Evolutionary conservation across 2,329 filamentous ascomycete species (phyloP).

Genomic region (Xylaria arbuscula): DNA sequence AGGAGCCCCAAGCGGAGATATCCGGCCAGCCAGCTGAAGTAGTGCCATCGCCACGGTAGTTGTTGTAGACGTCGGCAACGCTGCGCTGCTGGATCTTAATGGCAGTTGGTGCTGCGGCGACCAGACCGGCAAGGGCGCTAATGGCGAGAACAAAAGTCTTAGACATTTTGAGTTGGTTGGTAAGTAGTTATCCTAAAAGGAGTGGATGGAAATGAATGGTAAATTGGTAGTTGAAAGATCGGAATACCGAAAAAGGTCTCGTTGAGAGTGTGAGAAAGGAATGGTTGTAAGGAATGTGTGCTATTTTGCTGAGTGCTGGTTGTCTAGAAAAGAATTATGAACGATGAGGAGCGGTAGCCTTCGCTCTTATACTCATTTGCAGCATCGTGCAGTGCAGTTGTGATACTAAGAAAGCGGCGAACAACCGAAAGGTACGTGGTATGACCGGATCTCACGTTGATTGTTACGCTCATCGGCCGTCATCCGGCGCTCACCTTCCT

Average conservation of each 20-base stretch:
- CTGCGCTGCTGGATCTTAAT: constrained; percentile 13
- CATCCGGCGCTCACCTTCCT: constrained; percentile 16
- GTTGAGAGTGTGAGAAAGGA: constrained; percentile 21
- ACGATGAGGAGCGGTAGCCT: constrained; percentile 6
- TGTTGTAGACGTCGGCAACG: constrained; percentile 28
- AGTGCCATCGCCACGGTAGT: constrained; percentile 33
- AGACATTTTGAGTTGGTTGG: constrained; percentile 24
- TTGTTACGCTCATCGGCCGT: not conserved
- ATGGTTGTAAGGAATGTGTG: constrained; percentile 19
- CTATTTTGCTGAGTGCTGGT: constrained; percentile 14
- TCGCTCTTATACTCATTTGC: constrained; percentile 16
- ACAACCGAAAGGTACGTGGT: not conserved
- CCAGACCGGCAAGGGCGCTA: constrained; percentile 25
- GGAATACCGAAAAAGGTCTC: constrained; percentile 8
- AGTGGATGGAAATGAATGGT: not conserved
- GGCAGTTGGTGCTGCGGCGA: constrained; percentile 25
- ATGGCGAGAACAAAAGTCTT: constrained; percentile 15
- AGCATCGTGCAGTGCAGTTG: constrained; percentile 1
- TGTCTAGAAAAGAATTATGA: constrained; percentile 12
- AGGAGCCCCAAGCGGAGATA: constrained; percentile 27
- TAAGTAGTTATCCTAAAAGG: not conserved
- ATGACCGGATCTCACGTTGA: constrained; percentile 1
- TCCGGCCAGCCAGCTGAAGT: constrained; percentile 30
- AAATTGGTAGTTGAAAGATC: constrained; percentile 1
- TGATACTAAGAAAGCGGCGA: not conserved